Percentiles rank a stretch among this genome's conserved stretches.
Conservation (phyloP, 495 filamentous ascomycete species). For the Trichoderma reesei region DNA sequence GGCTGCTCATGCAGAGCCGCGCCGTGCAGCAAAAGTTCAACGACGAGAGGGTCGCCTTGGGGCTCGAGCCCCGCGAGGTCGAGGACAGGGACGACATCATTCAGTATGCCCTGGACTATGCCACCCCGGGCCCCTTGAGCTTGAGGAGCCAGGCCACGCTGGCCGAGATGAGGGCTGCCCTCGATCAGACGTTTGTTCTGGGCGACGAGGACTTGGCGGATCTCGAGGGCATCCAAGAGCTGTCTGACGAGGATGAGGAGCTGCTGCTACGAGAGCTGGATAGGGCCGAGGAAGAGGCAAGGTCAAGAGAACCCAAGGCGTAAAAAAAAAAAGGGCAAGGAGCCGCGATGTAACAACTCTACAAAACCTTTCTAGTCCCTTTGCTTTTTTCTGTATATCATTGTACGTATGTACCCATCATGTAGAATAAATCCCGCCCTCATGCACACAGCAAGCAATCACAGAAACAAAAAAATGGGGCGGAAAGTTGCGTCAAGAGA, state of each 20-base stretch:
- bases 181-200: slow-evolving; percentile 32
- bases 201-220: slow-evolving; percentile 24
- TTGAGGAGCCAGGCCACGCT: slow-evolving; percentile 20
- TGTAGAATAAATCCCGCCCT: slow-evolving; percentile 1
- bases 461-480: background rate
- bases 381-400: background rate
- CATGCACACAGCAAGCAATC: background rate
- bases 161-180: slow-evolving; percentile 23
- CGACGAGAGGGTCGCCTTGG: slow-evolving; percentile 38
- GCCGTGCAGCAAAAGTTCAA: slow-evolving; percentile 49
- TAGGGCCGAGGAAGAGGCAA: background rate
- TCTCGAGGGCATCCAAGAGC: slow-evolving; percentile 18
- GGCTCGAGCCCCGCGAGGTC: slow-evolving; percentile 21
- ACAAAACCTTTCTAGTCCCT: background rate
- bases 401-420: slow-evolving; percentile 2
- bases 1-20: slow-evolving; percentile 70
- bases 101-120: slow-evolving; percentile 14
- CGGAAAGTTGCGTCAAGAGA: no score
- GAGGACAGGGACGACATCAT: slow-evolving; percentile 4
- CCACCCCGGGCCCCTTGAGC: slow-evolving; percentile 14
- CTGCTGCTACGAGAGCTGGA: background rate
- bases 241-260: slow-evolving; percentile 14
- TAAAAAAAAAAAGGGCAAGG: background rate
- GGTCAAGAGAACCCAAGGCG: background rate
- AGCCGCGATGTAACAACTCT: background rate